Evolutionary conservation across 2,329 filamentous ascomycete genomes (phyloP), one percentile per base, ranked within the genome.

Genomic region (Dendrostoma leiphaemia): DNA sequence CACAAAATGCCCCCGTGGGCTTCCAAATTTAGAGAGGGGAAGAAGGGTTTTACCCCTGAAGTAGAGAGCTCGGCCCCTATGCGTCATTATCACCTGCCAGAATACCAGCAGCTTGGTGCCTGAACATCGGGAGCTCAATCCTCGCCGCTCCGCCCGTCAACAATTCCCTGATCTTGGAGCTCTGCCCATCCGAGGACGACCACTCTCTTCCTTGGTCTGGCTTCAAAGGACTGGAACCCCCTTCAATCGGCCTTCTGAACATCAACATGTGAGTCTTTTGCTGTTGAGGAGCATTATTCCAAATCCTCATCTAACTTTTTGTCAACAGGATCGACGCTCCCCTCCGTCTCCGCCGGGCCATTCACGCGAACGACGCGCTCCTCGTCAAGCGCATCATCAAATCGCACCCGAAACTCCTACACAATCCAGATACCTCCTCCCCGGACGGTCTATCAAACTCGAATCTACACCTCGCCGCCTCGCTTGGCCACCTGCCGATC

Each of bases 311-410:
- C n/a, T n/a, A n/a, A n/a, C 34, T 37, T 5, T 37, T 15, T 37
- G 34, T 15, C 7, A 23, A 15, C 51, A 91, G 85, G 88, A 91
- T 93, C 72, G 86, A 91, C 60, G 82, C 89, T 54, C 82, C 86
- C 53, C 83, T 86, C 68, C 88, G 91, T 63, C 78, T 95, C 41
- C 88, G 91, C 61, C 86, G 91, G 63, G 91, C 91, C 57, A 93
- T 96, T 69, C 81, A 87, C 67, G 80, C 84, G 64, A 85, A 89
- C 69, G 88, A 93, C 69, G 71, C 75, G 49, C 74, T 84, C 53
- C 86, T 96, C 60, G 87, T 91, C 62, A 74, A 80, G 62, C 88
- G 91, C 67, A 91, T 96, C 67, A 78, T 95, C 61, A 82, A 79
- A 60, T 85, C 85, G 56, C 85, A 93, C 65, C 88, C 88, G 0